A percentile compares a stretch with the other conserved stretches of the same genome.
phyloP scores from a whole-genome alignment of 305 asterid genomes.

The Fraxinus nigra region DNA sequence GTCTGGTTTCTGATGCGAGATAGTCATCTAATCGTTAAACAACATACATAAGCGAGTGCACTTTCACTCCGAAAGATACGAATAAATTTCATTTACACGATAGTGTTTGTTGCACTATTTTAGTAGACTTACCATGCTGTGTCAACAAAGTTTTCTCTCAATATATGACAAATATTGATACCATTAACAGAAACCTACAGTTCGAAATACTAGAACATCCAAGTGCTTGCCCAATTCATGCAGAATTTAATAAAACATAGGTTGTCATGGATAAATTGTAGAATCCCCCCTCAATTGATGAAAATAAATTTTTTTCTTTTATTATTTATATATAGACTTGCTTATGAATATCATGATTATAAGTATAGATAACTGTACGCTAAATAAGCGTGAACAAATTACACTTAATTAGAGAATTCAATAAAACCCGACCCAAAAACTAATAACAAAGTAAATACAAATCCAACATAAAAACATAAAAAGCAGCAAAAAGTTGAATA shows the following conservation, averaged over 20 bases:
- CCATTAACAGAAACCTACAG: neutral
- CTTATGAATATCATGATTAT: neutral
- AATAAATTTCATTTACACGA: neutral
- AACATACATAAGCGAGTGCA: neutral
- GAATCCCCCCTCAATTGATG: constrained; percentile 5
- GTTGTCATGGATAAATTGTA: constrained; percentile 3
- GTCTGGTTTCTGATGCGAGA: neutral
- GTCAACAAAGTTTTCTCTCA: neutral
- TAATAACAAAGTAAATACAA: constrained; percentile 14
- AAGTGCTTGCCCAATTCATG: neutral
- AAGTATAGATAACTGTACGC: constrained; percentile 2
- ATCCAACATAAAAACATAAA: constrained; percentile 18
- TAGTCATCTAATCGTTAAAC: neutral
- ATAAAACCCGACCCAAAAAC: constrained; percentile 4
- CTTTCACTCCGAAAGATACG: neutral
- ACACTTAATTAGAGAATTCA: constrained; percentile 12
- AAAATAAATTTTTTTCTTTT: neutral
- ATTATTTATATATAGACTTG: constrained; percentile 19
- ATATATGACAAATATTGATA: neutral
- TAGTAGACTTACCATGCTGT: neutral
- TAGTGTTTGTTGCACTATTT: neutral
- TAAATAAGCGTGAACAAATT: neutral
- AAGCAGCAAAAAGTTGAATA: neutral
- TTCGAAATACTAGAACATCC: neutral
- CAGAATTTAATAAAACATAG: neutral